Evolutionary conservation across 2,329 filamentous ascomycete species (phyloP), one percentile per base, ranked within the genome.

Genomic region (Eutypa lata): DNA sequence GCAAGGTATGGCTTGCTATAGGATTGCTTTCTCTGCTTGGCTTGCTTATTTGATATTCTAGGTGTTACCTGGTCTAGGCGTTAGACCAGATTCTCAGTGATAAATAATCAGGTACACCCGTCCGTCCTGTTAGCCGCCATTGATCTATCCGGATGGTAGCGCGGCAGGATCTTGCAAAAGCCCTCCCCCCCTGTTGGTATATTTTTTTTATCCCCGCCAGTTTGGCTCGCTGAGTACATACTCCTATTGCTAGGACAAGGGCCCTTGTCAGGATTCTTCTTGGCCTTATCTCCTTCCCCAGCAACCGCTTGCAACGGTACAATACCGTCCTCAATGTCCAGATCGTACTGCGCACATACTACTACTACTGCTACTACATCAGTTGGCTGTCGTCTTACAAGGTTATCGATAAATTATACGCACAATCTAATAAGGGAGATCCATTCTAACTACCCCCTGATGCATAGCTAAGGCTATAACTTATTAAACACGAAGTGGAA

Each of bases 131-230:
- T 61, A 59, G 54, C 55, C 57, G 59, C 56, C 57, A 56, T 57
- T 61, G 56, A 59, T 61, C 59, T 59, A 62, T 57, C 54, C 50
- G 52, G 52, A 50, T 57, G 56, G 56, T 45, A 58, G 53, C 56
- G 57, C 56, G 57, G 56, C 47, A 60, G 60, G 53, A 58, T 60
- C 56, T 61, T 53, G 38, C 55, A 49, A 49, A 56, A 49, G 7
- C 42, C 42, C 16, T 42, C 19, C 42, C 22, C 22, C 42, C 42
- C 42, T 28, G 42, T 45, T 45, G 42, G 42, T 53, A 49, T n/a
- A n/a, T n/a, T n/a, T n/a, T n/a, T n/a, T 50, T 37, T 50, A 42
- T 51, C 53, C 56, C 60, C 58, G 52, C 55, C 53, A 40, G 57
- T 52, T 53, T 56, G 53, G 53, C 53, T 57, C 54, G 51, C 55